Base-by-base conservation (phyloP, 345 rosid genomes). In the Euphorbia peplus region DNA sequence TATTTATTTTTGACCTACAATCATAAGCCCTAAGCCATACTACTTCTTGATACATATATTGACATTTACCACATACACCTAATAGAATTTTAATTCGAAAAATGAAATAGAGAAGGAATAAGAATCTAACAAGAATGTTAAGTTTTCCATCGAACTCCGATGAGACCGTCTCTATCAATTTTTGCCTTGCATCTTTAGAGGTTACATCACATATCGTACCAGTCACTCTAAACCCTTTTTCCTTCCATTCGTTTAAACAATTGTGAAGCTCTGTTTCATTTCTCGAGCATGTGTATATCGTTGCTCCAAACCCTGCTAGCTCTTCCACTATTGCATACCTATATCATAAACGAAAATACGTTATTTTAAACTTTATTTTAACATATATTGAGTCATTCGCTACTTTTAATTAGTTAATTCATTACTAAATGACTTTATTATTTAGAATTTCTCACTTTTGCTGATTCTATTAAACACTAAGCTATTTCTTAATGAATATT, bases 271-370 rank as follows among this genome's bases (percentile, higher is more conserved):
- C 29, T 2, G 60, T 13, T 69, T 58, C 73, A 24, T 56, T 47
- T 10, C 77, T 46, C 0, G 73, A 25, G 25, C 77, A 74, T 4
- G 69, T 74, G 39, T 74, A 63, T 3, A 74, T 48, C 2, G 54
- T 41, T 44, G 77, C 69, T 8, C 77, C 77, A 8, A 74, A 32
- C 1, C 42, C 47, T n/a, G 73, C 77, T 55, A 74, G 30, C 63
- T 74, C 77, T 41, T 68, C 73, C 64, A 74, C 77, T 30, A 55
- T 56, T 1, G 73, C 77, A 62, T 39, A 21, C 21, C 65, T 67
- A 15, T 44, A 44, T 12, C 12, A 42, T 42, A n/a, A n/a, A n/a
- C n/a, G n/a, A n/a, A n/a, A 11, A 42, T 42, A 11, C 47, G 12
- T 42, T 42, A 35, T 3, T 35, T 35, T 35, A 4, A 44, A 44